phyloP scores from a whole-genome alignment of 768 basidiomycete species.

The Rhizopogon rudus region DNA sequence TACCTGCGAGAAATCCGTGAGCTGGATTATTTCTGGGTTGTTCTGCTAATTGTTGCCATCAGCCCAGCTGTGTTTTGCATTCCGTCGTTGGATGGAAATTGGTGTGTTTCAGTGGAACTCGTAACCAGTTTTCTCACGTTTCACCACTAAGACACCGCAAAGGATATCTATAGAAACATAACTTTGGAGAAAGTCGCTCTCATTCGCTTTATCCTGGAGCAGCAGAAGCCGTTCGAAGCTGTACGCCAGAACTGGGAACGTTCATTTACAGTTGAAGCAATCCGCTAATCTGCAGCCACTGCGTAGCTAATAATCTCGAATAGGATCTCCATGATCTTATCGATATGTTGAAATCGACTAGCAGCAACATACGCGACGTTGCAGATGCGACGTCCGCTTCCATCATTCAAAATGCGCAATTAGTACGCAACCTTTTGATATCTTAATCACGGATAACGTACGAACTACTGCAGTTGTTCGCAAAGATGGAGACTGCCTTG shows the following conservation, averaged over 20 bases:
- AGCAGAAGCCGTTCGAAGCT: slow-evolving; percentile 34
- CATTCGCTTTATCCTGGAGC: slow-evolving; percentile 38
- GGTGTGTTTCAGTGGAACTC: slow-evolving; percentile 35
- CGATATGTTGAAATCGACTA: slow-evolving; percentile 12
- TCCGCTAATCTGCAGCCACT: not conserved
- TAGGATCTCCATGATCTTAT: slow-evolving; percentile 27
- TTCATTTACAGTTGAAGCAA: not conserved
- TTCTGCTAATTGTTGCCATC: slow-evolving; percentile 17
- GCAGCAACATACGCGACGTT: slow-evolving; percentile 13
- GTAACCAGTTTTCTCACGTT: slow-evolving; percentile 5
- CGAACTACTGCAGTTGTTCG: slow-evolving; percentile 18
- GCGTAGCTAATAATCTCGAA: not conserved
- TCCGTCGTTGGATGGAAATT: slow-evolving; percentile 69
- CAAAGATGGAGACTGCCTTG: slow-evolving; percentile 15
- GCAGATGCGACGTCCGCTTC: slow-evolving; percentile 15
- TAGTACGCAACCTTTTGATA: slow-evolving; percentile 9
- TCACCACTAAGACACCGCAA: slow-evolving; percentile 46
- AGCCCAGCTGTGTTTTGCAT: slow-evolving; percentile 78
- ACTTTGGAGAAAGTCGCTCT: slow-evolving; percentile 54
- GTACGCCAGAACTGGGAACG: slow-evolving; percentile 27
- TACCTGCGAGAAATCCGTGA: slow-evolving; percentile 74
- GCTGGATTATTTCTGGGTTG: slow-evolving; percentile 18
- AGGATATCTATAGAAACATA: slow-evolving; percentile 61
- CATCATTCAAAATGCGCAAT: slow-evolving; percentile 14
- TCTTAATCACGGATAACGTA: not conserved